Evolutionary conservation across 768 basidiomycete genomes (phyloP).

Genomic region (Phaeotremella skinneri): DNA sequence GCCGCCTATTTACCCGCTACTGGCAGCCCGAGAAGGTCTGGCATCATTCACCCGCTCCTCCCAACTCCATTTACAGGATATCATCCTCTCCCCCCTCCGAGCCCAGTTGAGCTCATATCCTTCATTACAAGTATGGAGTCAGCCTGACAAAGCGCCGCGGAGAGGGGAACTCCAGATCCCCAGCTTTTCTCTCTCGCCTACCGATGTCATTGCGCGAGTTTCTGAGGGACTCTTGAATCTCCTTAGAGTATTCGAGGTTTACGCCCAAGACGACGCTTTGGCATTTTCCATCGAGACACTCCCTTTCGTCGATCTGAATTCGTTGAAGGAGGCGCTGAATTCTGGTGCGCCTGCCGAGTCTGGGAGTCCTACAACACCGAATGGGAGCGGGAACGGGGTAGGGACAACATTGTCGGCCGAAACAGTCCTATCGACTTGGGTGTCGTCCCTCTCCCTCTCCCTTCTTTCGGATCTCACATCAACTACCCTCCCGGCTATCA

Average conservation of each 20-base stretch:
- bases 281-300: constrained; percentile 82
- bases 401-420: constrained; percentile 63
- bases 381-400: constrained; percentile 43
- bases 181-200: constrained; percentile 88
- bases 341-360: constrained; percentile 57
- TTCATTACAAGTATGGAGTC: constrained; percentile 65
- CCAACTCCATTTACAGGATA: constrained; percentile 74
- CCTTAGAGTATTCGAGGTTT: constrained; percentile 88
- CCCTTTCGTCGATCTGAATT: constrained; percentile 64
- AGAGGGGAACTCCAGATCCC: constrained; percentile 67
- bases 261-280: constrained; percentile 75
- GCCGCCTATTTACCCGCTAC: constrained; percentile 11
- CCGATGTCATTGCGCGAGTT: constrained; percentile 78
- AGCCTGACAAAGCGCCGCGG: constrained; percentile 57
- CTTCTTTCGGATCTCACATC: constrained; percentile 71
- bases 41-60: constrained; percentile 64
- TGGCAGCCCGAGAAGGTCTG: constrained; percentile 14
- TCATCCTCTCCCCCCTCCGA: constrained; percentile 78
- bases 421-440: constrained; percentile 83
- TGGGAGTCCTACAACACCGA: constrained; percentile 11
- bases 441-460: constrained; percentile 80
- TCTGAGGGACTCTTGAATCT: constrained; percentile 93
- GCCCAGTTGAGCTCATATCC: constrained; percentile 71
- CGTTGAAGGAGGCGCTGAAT: constrained; percentile 11
- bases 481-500: constrained; percentile 69